Evolutionary conservation across 108 stramenopile genomes (phyloP).

Genomic region (Nitzschia inconspicua): DNA sequence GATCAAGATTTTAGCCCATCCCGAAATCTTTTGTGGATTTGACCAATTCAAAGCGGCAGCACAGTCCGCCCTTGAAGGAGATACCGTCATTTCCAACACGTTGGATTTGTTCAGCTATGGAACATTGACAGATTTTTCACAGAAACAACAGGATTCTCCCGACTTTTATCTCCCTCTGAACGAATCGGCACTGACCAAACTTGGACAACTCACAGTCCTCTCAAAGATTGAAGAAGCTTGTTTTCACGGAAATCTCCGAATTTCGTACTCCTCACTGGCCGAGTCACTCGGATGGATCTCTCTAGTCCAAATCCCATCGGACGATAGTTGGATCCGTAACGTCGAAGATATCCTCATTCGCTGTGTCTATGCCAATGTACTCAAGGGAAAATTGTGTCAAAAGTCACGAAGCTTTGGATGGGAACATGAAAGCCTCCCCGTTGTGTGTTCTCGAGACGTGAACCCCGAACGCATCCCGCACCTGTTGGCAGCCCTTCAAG

Average conservation of each 20-base stretch:
- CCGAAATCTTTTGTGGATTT: slow-evolving; percentile 43
- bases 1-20: slow-evolving; percentile 36
- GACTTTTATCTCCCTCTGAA: slow-evolving; percentile 28
- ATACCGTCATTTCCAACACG: slow-evolving; percentile 18
- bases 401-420: slow-evolving; percentile 12
- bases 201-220: slow-evolving; percentile 40
- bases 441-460: slow-evolving; percentile 4
- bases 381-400: slow-evolving; percentile 42
- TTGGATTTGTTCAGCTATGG: slow-evolving; percentile 59
- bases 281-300: slow-evolving; percentile 13
- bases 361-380: slow-evolving; percentile 32
- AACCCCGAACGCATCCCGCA: not conserved
- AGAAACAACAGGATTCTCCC: slow-evolving; percentile 1
- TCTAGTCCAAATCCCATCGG: too few relatives aligned
- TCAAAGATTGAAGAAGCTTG: slow-evolving; percentile 40
- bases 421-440: slow-evolving; percentile 1
- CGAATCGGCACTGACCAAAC: slow-evolving; percentile 35
- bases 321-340: not conserved
- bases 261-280: slow-evolving; percentile 20
- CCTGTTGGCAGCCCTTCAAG: not conserved
- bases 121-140: slow-evolving; percentile 17
- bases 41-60: slow-evolving; percentile 29
- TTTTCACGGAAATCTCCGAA: not conserved
- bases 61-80: not conserved
- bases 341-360: slow-evolving; percentile 39